Conservation (phyloP, 495 filamentous ascomycete species). For the Cryomyces antarcticus region DNA sequence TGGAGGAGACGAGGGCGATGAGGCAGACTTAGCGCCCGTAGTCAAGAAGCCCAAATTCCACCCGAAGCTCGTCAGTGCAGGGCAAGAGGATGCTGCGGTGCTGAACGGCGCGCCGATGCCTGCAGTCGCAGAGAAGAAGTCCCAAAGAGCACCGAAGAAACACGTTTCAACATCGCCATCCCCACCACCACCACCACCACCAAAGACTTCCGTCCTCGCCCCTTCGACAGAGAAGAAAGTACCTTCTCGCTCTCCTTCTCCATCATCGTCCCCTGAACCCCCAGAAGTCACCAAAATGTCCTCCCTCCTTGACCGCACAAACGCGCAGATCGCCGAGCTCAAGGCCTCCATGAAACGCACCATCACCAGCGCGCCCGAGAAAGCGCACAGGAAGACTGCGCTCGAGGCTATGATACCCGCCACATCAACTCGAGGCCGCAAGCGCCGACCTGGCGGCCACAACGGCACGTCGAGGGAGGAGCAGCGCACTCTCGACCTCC, state of each 20-base stretch:
- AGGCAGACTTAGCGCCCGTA: constrained; percentile 36
- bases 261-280: constrained; percentile 14
- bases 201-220: not conserved
- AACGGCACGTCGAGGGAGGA: constrained; percentile 32
- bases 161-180: constrained; percentile 18
- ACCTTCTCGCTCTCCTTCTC: not conserved
- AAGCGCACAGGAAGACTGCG: constrained; percentile 37
- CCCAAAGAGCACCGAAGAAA: constrained; percentile 6
- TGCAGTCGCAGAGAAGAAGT: constrained; percentile 14
- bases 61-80: constrained; percentile 52
- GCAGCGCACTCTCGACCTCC: constrained; percentile 37
- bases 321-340: constrained; percentile 75
- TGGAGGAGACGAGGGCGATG: constrained; percentile 66
- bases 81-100: constrained; percentile 14
- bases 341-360: constrained; percentile 86
- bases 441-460: constrained; percentile 36
- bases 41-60: constrained; percentile 84
- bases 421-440: constrained; percentile 61
- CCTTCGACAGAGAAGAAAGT: not conserved
- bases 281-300: constrained; percentile 30
- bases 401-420: constrained; percentile 68
- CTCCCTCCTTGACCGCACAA: constrained; percentile 49
- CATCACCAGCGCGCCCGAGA: constrained; percentile 33
- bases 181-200: constrained; percentile 14
- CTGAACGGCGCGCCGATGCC: constrained; percentile 8